Base-by-base conservation (phyloP, 495 filamentous ascomycete genomes). In the Penicillium goetzii region DNA sequence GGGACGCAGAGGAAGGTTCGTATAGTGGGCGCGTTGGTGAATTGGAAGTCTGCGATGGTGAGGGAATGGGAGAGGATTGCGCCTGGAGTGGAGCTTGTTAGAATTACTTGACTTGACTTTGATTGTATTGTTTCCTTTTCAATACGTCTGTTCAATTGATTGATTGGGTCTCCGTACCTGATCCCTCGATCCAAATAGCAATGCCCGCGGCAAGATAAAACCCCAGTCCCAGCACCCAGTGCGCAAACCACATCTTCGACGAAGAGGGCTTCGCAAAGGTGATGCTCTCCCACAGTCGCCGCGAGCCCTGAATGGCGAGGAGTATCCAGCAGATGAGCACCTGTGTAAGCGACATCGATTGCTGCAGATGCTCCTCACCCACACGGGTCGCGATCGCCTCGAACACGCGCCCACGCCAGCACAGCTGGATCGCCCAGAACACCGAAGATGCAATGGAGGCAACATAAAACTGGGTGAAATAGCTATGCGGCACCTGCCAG, bases 401-500 rank as follows among this genome's bases (percentile, higher is more conserved):
- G 63, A 81, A 82, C 17, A 83, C 67, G 3, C 58, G 55, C 1
- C 91, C 92, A 55, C 82, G 76, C 15, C 64, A 72, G 21, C 86
- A 64, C n/a, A 92, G 81, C 72, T 97, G 91, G 40, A 69, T 47
- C 0, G 78, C 82, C 93, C 95, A 97, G 74, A 97, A 91, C 4
- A 88, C 58, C 1, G 89, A 93, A 45, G 87, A 89, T 6, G 78
- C 66, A 2, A 94, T 66, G 0, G 90, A 96, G 23, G 85, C 70
- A 36, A 91, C 69, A 70, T 99, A 99, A 76, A 97, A 99, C 59
- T 93, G 89, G 9, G 78, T 82, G 76, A 99, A 99, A 82, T 88
- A 99, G 56, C 82, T 78, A 73, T 97, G 95, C 4, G 96, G 93
- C 12, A 98, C 90, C 69, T 76, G 79, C 67, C 83, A 69, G 45